These are phyloP conservation scores for Thelephora aurantiotincta DNA, from an alignment of 768 basidiomycete genomes.

Conservation along the genomic window DNA sequence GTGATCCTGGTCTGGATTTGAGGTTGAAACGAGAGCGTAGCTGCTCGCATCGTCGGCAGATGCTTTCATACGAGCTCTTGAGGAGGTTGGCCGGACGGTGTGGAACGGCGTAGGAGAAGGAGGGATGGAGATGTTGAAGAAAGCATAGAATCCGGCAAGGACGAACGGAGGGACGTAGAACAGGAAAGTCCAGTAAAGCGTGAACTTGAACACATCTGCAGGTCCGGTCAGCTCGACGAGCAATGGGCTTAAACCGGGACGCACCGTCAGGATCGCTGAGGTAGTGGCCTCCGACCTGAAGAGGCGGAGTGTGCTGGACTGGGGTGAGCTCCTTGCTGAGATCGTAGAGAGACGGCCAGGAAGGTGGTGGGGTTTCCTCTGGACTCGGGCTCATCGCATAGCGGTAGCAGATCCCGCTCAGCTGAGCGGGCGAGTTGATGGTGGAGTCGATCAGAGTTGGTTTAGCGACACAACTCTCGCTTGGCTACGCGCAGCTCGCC, in stretches of 20 bases:
- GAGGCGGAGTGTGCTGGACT: slow-evolving; percentile 14
- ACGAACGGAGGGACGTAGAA: slow-evolving; percentile 29
- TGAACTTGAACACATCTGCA: slow-evolving; percentile 29
- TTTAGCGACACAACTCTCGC: too few relatives aligned
- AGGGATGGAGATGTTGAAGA: slow-evolving; percentile 26
- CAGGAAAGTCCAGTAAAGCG: slow-evolving; percentile 33
- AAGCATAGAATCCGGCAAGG: slow-evolving; percentile 26
- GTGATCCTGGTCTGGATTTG: too few relatives aligned
- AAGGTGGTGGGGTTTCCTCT: slow-evolving; percentile 1
- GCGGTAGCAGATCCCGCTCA: too few relatives aligned
- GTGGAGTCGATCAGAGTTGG: too few relatives aligned
- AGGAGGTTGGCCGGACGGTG: not conserved
- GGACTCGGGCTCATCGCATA: too few relatives aligned
- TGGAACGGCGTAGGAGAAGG: slow-evolving; percentile 9
- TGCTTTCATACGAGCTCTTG: not conserved
- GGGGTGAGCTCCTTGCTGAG: slow-evolving; percentile 20
- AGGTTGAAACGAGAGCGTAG: too few relatives aligned
- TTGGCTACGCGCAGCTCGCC: too few relatives aligned
- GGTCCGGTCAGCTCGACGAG: not conserved
- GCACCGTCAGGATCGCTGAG: slow-evolving; percentile 20
- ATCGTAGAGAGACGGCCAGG: slow-evolving; percentile 23
- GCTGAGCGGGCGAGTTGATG: too few relatives aligned
- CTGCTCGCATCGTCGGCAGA: too few relatives aligned
- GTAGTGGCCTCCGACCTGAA: slow-evolving; percentile 21
- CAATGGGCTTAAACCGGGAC: not conserved